Evolutionary conservation across 805 yeast genomes (phyloP).

Genomic region (Candida chauliodis): DNA sequence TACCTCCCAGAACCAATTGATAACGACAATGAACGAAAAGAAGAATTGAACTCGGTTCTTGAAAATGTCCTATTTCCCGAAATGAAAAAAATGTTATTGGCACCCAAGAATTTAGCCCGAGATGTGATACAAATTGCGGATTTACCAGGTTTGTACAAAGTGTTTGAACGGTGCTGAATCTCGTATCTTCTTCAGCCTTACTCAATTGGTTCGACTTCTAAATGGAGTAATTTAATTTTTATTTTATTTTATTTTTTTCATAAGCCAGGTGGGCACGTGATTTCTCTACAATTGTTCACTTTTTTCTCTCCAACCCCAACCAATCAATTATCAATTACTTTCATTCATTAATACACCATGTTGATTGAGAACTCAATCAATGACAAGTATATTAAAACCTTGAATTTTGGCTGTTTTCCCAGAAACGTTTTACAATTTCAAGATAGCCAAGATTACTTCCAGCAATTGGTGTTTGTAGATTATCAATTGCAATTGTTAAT

Average conservation of each 20-base stretch:
- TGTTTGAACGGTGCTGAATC: conserved; percentile 82
- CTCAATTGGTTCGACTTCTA: neutral
- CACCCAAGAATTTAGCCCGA: conserved; percentile 47
- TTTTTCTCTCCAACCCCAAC: neutral
- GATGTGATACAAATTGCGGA: conserved; percentile 84
- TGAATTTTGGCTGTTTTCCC: conserved; percentile 38
- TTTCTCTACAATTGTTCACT: neutral
- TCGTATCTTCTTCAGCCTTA: neutral
- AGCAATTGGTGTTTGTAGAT: conserved; percentile 34
- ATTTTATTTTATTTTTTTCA: no score
- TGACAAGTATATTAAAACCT: conserved; percentile 22
- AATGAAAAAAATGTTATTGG: conserved; percentile 59
- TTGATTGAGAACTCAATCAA: conserved; percentile 23
- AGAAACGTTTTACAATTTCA: conserved; percentile 28
- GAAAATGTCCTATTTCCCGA: conserved; percentile 66
- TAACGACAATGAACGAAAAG: conserved; percentile 17
- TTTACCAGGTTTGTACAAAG: conserved; percentile 84
- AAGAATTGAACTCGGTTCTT: conserved; percentile 30
- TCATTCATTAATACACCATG: conserved; percentile 13
- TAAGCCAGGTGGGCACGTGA: no score
- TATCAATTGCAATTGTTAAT: conserved; percentile 33
- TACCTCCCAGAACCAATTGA: conserved; percentile 57
- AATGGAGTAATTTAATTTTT: no score
- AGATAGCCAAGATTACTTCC: conserved; percentile 30
- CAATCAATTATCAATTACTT: neutral